Evolutionary conservation across 306 rosid genomes (phyloP).

Genomic region (Crotalaria pallida): DNA sequence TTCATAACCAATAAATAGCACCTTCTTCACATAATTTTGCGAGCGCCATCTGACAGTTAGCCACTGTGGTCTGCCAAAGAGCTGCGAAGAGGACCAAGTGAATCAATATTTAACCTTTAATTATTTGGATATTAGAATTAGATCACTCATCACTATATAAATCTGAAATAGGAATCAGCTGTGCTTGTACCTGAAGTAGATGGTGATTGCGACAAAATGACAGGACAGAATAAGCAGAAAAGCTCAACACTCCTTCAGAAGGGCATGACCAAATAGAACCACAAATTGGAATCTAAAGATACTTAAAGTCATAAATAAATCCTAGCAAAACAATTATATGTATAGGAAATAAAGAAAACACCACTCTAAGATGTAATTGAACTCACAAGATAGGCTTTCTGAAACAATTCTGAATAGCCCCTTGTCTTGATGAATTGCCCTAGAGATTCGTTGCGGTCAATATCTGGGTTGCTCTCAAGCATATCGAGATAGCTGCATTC

Average conservation of each 20-base stretch:
- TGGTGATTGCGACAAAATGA: conserved; percentile 82
- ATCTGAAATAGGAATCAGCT: not conserved
- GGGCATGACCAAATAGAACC: conserved; percentile 91
- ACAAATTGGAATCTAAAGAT: conserved; percentile 68
- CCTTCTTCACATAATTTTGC: conserved; percentile 62
- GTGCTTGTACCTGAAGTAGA: conserved; percentile 67
- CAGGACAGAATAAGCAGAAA: conserved; percentile 79
- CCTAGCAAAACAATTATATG: not conserved
- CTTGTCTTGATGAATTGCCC: conserved; percentile 63
- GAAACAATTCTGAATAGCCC: conserved; percentile 77
- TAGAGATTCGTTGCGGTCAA: conserved; percentile 66
- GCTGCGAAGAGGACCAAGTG: conserved; percentile 37
- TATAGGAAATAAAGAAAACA: not conserved
- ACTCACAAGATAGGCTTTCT: conserved; percentile 79
- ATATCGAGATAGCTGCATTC: conserved; percentile 62
- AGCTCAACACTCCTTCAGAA: conserved; percentile 68
- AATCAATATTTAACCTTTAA: not conserved
- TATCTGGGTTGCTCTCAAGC: conserved; percentile 64
- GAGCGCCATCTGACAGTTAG: conserved; percentile 76
- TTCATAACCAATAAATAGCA: conserved; percentile 10
- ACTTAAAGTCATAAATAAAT: not conserved
- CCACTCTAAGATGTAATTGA: not conserved
- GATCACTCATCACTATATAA: not conserved
- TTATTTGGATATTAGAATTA: not conserved
- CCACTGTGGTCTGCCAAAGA: conserved; percentile 93